Conservation (phyloP, 306 rosid species). For the Aeschynomene evenia region DNA sequence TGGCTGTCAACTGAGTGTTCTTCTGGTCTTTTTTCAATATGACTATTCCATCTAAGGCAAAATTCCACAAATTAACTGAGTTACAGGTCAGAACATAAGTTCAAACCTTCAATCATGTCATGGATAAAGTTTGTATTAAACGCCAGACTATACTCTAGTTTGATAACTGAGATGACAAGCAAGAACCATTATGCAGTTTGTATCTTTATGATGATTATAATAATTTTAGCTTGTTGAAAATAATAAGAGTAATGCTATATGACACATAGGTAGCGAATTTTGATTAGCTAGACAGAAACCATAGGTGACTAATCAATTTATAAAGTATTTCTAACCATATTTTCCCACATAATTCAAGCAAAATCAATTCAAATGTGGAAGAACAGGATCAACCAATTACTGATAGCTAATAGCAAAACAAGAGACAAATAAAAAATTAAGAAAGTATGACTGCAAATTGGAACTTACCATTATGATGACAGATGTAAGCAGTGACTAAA, state of each 20-base stretch:
- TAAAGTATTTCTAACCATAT: too few species aligned
- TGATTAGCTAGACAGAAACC: too few species aligned
- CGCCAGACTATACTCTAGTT: neutral
- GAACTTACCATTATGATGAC: conserved; percentile 61
- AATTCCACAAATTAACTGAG: neutral
- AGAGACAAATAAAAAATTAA: too few species aligned
- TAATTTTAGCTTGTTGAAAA: neutral
- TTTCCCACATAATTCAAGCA: too few species aligned
- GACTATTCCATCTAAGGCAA: too few species aligned
- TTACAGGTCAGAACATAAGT: neutral
- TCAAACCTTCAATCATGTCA: neutral
- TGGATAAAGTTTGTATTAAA: neutral
- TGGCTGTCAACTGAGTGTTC: too few species aligned
- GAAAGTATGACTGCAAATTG: too few species aligned
- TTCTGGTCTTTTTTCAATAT: too few species aligned
- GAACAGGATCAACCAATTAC: neutral
- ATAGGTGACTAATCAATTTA: too few species aligned
- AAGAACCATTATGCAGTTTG: neutral
- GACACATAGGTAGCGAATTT: too few species aligned
- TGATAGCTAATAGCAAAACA: neutral
- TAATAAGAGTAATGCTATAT: neutral
- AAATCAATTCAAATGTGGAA: conserved; percentile 5
- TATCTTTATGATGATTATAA: too few species aligned
- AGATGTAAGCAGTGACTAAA: conserved; percentile 69
- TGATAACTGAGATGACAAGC: neutral